phyloP scores from a whole-genome alignment of 257 asterid genomes.

The Lantana camara region DNA sequence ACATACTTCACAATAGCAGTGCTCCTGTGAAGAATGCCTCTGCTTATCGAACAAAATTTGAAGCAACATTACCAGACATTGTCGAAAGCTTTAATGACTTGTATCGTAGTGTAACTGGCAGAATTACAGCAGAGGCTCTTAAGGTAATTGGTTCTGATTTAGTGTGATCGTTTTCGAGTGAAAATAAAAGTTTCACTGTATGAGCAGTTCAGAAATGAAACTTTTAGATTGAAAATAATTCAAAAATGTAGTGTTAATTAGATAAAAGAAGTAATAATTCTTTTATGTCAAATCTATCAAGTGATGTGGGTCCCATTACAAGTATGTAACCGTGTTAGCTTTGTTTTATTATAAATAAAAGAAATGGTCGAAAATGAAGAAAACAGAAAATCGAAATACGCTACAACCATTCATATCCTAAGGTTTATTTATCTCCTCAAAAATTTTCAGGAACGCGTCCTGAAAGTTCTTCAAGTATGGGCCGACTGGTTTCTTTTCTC shows the following conservation, averaged over 20 bases:
- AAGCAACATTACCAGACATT: slow-evolving; percentile 83
- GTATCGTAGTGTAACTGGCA: slow-evolving; percentile 86
- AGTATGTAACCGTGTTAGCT: no score
- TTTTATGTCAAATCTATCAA: no score
- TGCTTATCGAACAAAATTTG: slow-evolving; percentile 93
- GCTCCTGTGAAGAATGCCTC: slow-evolving; percentile 97
- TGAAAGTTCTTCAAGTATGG: slow-evolving; percentile 83
- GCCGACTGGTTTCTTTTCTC: slow-evolving; percentile 81
- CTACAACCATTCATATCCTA: background rate
- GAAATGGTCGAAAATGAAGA: no score
- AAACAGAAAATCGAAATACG: no score
- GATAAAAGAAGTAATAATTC: no score
- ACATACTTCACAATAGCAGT: slow-evolving; percentile 95
- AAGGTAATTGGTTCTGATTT: slow-evolving; percentile 40
- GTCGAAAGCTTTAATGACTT: slow-evolving; percentile 96
- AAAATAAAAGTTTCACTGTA: no score
- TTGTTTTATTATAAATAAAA: no score
- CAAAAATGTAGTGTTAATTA: no score
- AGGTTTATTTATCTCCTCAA: slow-evolving; percentile 9
- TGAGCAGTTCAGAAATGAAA: no score
- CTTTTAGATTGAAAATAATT: no score
- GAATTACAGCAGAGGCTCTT: slow-evolving; percentile 84
- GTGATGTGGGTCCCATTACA: no score
- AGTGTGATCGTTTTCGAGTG: no score
- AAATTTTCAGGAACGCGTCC: slow-evolving; percentile 65